A percentile compares a stretch with the other conserved stretches of the same genome.
These are phyloP conservation scores for Metarhizium brunneum DNA, from an alignment of 2,329 filamentous ascomycete genomes.

Conservation along the genomic window DNA sequence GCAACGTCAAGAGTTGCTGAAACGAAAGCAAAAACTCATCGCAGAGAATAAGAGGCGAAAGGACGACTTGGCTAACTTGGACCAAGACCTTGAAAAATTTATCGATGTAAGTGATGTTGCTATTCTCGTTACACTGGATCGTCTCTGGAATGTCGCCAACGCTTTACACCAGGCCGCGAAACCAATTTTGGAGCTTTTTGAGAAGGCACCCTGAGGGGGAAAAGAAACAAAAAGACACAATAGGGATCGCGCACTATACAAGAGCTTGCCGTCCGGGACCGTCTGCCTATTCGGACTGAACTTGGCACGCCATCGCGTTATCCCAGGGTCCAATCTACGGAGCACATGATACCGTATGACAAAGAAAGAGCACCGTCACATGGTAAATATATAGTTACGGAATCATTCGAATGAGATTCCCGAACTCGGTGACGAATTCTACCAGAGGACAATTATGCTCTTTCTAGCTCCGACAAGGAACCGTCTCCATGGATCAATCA, in stretches of 20 bases:
- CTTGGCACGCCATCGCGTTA: too few relatives aligned
- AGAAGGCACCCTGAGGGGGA: conserved; percentile 50
- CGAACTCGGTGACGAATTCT: too few relatives aligned
- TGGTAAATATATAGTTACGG: too few relatives aligned
- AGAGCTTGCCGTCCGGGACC: neutral
- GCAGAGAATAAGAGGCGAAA: conserved; percentile 82
- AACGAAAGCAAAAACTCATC: conserved; percentile 52
- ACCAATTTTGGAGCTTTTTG: conserved; percentile 78
- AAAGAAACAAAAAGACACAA: too few relatives aligned
- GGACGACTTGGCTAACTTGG: conserved; percentile 83
- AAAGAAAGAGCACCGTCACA: too few relatives aligned
- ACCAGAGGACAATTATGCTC: too few relatives aligned
- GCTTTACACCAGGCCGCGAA: conserved; percentile 58
- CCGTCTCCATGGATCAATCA: too few relatives aligned
- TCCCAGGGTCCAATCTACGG: too few relatives aligned
- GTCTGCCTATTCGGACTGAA: neutral
- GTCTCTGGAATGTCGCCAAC: conserved; percentile 9
- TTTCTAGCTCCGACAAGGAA: too few relatives aligned
- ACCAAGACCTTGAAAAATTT: conserved; percentile 87
- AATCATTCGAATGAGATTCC: too few relatives aligned
- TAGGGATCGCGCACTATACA: neutral
- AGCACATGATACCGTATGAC: too few relatives aligned
- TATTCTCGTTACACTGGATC: neutral
- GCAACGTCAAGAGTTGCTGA: conserved; percentile 67
- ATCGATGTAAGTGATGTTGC: conserved; percentile 58